Percentiles rank a stretch among this genome's conserved stretches.
Conservation (phyloP, 768 basidiomycete genomes). For the Boletus tomentosulus region DNA sequence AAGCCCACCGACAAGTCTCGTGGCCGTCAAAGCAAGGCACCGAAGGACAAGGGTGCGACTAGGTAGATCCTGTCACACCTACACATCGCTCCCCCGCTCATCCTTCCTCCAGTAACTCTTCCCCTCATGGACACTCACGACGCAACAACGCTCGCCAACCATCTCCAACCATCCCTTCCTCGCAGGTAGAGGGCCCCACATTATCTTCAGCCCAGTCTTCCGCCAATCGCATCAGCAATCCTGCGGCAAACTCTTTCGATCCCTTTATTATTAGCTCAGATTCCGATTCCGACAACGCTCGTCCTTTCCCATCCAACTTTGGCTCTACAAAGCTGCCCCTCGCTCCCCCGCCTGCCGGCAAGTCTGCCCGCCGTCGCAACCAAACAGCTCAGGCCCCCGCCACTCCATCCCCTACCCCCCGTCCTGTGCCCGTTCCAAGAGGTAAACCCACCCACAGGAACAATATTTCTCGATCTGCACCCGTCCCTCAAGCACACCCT, state of each 20-base stretch:
- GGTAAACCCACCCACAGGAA: constrained; percentile 12
- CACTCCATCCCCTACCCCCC: constrained; percentile 37
- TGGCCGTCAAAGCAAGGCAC: constrained; percentile 35
- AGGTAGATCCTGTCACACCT: constrained; percentile 34
- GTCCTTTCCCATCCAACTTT: constrained; percentile 27
- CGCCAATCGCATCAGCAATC: constrained; percentile 27
- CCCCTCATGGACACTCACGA: constrained; percentile 40
- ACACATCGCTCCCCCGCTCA: neutral
- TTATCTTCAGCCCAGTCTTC: constrained; percentile 21
- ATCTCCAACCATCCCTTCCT: constrained; percentile 55
- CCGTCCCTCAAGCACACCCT: constrained; percentile 35
- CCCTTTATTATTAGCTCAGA: constrained; percentile 48
- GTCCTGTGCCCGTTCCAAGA: constrained; percentile 51
- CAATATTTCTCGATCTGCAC: constrained; percentile 50
- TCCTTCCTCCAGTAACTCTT: constrained; percentile 39
- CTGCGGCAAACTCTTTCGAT: constrained; percentile 40
- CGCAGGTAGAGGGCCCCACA: constrained; percentile 61
- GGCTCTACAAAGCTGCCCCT: constrained; percentile 31
- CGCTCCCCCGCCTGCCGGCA: constrained; percentile 47
- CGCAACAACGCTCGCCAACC: constrained; percentile 57
- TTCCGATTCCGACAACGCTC: constrained; percentile 36
- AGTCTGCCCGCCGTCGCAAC: constrained; percentile 57
- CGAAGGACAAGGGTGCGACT: constrained; percentile 40
- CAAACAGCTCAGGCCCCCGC: constrained; percentile 28
- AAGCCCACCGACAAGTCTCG: constrained; percentile 35